Evolutionary conservation across 2,329 filamentous ascomycete genomes (phyloP), one percentile per base, ranked within the genome.

Genomic region (Penicillium glabrum): DNA sequence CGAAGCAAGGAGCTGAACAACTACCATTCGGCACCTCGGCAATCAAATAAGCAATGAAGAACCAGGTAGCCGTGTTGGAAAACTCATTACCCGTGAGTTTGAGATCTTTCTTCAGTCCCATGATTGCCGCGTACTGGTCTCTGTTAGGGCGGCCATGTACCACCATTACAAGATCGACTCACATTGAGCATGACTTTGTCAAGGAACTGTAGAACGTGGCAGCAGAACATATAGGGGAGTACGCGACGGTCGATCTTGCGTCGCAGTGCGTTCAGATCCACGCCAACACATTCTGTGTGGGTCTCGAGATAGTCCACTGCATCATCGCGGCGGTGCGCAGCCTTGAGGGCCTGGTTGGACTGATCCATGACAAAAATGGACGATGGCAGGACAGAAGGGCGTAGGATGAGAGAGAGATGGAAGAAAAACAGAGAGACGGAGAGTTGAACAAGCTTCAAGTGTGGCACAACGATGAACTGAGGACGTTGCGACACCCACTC

Each of bases 1-100:
- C 8, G 33, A n/a, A 19, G 16, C 16, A 19, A 39, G 35, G 35
- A 31, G 24, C 13, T 39, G 3, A 14, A 27, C 21, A 48, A 54
- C 23, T 39, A 84, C 83, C 81, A 61, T 85, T 85, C 19, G 83
- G 83, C 2, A 86, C 72, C 66, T 86, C 84, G 35, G 83, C 83
- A 59, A 81, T 78, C 9, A 85, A 68, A 35, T 83, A 80, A 3
- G 82, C 84, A 33, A 87, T 82, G 61, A 85, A 88, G 60, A 87
- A 82, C 57, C 83, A 82, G 0, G 84, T 85, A 1, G 83, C 83
- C 11, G 83, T 71, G 65, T 85, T 84, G 57, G 81, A 82, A 68
- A 87, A 87, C 29, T 88, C 79, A 59, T 87, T 86, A 37, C 80
- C 81, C 11, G 69, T 67, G 14, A 88, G 75, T 1, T 79, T 72